These are phyloP conservation scores for Ceratobasidium theobromae DNA, from an alignment of 1,284 basidiomycete species.

Conservation along the genomic window DNA sequence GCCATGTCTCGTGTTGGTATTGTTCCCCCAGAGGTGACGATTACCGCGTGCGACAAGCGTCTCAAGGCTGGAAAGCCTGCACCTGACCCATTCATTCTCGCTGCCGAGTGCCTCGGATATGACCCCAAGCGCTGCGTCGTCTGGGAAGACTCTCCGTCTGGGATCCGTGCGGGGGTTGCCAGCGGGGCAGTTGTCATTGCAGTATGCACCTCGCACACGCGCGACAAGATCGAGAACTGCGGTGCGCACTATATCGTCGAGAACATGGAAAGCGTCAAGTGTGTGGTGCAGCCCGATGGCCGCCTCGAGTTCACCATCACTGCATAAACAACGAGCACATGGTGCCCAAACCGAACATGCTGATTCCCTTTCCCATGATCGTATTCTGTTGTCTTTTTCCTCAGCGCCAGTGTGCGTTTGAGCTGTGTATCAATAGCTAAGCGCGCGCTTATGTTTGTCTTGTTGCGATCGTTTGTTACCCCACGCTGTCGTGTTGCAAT, in stretches of 20 bases:
- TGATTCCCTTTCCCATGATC: too few species aligned
- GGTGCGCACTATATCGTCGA: slow-evolving; percentile 70
- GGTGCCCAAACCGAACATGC: too few species aligned
- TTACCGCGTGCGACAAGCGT: slow-evolving; percentile 70
- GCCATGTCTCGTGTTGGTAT: slow-evolving; percentile 75
- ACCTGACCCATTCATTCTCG: slow-evolving; percentile 74
- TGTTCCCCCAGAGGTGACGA: slow-evolving; percentile 67
- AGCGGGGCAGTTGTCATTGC: slow-evolving; percentile 75
- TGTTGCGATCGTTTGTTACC: too few species aligned
- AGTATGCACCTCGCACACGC: slow-evolving; percentile 58
- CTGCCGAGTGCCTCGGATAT: slow-evolving; percentile 69
- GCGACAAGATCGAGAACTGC: slow-evolving; percentile 59
- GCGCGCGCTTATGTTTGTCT: too few species aligned
- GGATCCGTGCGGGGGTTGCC: slow-evolving; percentile 71
- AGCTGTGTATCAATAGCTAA: too few species aligned
- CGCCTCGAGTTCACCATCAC: slow-evolving; percentile 40
- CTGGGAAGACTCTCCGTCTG: slow-evolving; percentile 74
- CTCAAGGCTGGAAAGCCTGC: slow-evolving; percentile 54
- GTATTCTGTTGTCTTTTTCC: too few species aligned
- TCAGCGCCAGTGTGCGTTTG: neutral
- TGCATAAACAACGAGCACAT: too few species aligned
- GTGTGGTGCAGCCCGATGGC: slow-evolving; percentile 43
- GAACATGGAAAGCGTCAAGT: slow-evolving; percentile 57
- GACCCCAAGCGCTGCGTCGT: slow-evolving; percentile 50
- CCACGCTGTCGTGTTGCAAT: too few species aligned